Evolutionary conservation across 495 filamentous ascomycete genomes (phyloP).

Genomic region (Penicillium canariense): DNA sequence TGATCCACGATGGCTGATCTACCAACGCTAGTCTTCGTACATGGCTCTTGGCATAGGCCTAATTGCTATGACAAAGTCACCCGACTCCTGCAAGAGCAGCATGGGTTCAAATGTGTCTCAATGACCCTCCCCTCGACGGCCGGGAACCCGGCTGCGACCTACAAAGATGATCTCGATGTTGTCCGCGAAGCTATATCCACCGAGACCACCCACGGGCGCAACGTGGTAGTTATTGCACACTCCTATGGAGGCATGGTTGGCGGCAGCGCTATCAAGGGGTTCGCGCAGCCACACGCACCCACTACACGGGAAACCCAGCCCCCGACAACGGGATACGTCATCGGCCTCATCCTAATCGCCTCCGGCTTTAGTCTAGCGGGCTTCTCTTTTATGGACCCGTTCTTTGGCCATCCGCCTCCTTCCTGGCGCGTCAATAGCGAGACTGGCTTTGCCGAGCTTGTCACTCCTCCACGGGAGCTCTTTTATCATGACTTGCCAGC

Average conservation of each 20-base stretch:
- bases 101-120: conserved; percentile 24
- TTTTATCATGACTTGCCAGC: conserved; percentile 36
- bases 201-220: conserved; percentile 34
- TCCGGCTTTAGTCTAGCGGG: conserved; percentile 31
- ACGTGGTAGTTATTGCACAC: conserved; percentile 50
- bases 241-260: conserved; percentile 53
- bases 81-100: conserved; percentile 31
- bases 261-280: conserved; percentile 45
- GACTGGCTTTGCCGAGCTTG: conserved; percentile 29
- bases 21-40: conserved; percentile 47
- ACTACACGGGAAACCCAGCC: conserved; percentile 6
- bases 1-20: too few species aligned
- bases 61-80: conserved; percentile 38
- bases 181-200: conserved; percentile 33
- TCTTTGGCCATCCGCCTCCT: conserved; percentile 28
- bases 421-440: conserved; percentile 23
- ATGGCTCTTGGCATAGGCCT: conserved; percentile 48
- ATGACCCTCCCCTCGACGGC: conserved; percentile 39
- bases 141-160: conserved; percentile 34
- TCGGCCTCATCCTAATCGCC: conserved; percentile 43
- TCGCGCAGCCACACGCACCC: conserved; percentile 25
- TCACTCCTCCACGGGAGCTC: conserved; percentile 26
- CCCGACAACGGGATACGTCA: conserved; percentile 33
- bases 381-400: conserved; percentile 29
- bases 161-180: conserved; percentile 36